Evolutionary conservation across 2,329 filamentous ascomycete species (phyloP), one percentile per base, ranked within the genome.

Genomic region (Exophiala lecanii-corni): DNA sequence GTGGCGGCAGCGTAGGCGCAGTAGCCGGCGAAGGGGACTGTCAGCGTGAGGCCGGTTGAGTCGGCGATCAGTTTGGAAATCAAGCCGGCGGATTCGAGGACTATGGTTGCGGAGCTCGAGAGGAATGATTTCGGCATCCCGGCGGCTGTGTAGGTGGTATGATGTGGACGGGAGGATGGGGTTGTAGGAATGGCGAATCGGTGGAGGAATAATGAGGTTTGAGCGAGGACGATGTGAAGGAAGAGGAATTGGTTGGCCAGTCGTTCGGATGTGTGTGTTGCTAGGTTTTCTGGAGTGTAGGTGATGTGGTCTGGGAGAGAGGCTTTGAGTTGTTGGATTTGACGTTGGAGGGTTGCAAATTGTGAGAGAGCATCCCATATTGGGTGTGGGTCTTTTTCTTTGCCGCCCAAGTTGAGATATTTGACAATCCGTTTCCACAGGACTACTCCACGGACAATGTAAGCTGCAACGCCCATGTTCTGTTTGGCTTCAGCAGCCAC

Each of bases 391-490:
- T 97, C 91, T 39, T 78, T 72, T 47, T 89, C 84, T 59, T 85
- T 89, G 1, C 89, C 89, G 17, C 89, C 89, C 45, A 95, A 79
- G 60, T 95, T 96, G 49, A 96, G 71, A 61, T 95, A 96, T 49
- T 83, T 84, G 55, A 95, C 85, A 36, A 96, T 82, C 36, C 82
- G 81, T 4, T 92, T 92, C 89, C 91, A 97, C 21, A 95, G 71
- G 2, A 89, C 81, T 49, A 97, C 86, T 2, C 84, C 75, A 15
- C 86, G 81, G 49, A 97, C 84, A 58, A 92, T 85, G 63, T 94
- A 95, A 9, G 91, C 89, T 2, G 89, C 85, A 3, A 94, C 88
- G 2, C 91, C 92, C 89, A 97, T 94, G 59, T 95, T 96, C 5
- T 86, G 81, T 56, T 76, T 81, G 20, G 48, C 54, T 30, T 53